Conservation (phyloP, 805 yeast species). For the Metschnikowia arizonensis region DNA sequence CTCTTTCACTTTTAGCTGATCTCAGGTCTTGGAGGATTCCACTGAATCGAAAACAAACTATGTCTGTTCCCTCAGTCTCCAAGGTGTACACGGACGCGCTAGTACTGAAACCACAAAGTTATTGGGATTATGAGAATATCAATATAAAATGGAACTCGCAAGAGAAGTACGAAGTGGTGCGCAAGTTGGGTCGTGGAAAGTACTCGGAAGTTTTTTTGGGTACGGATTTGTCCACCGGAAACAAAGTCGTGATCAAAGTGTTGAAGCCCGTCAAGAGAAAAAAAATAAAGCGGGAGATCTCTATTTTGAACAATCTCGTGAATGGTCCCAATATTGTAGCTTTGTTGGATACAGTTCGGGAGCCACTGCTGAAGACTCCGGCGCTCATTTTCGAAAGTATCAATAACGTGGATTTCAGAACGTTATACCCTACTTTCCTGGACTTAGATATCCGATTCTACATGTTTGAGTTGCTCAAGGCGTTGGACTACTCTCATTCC, state of each 20-base stretch:
- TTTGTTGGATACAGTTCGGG: constrained; percentile 81
- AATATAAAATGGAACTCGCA: constrained; percentile 81
- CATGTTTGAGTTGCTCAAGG: constrained; percentile 75
- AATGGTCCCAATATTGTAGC: constrained; percentile 80
- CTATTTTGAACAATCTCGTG: constrained; percentile 77
- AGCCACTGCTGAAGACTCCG: constrained; percentile 80
- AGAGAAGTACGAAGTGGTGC: constrained; percentile 77
- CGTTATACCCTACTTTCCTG: constrained; percentile 75
- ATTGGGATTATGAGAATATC: constrained; percentile 75
- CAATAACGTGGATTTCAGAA: constrained; percentile 80
- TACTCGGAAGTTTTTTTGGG: constrained; percentile 94
- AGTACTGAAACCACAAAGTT: constrained; percentile 66
- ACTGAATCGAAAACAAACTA: neutral
- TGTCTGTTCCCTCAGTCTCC: constrained; percentile 50
- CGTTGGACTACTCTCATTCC: constrained; percentile 84
- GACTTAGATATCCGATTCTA: constrained; percentile 75
- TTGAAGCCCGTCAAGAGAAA: constrained; percentile 90
- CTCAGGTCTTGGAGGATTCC: neutral
- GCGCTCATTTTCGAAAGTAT: constrained; percentile 83
- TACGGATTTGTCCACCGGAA: constrained; percentile 55
- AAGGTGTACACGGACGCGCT: constrained; percentile 82
- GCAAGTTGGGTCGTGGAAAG: constrained; percentile 87
- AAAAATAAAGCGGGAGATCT: constrained; percentile 87
- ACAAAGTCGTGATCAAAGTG: constrained; percentile 80
- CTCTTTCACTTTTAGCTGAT: neutral